Conservation (phyloP, 495 filamentous ascomycete genomes). For the Penicillium bovifimosum region DNA sequence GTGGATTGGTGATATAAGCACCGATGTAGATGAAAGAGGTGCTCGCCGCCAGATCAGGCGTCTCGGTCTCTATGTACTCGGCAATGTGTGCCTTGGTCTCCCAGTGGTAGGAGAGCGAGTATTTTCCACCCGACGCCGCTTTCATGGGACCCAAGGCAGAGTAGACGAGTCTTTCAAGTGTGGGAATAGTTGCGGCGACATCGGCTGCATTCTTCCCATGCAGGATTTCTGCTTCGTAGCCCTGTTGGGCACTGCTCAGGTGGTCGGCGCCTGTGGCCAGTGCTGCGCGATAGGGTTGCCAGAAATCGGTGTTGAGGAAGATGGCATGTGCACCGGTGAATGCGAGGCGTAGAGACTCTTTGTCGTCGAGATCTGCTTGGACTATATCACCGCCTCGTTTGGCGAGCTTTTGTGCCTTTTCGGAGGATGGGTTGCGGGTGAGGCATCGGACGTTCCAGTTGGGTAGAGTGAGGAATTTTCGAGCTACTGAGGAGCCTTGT, state of each 20-base stretch:
- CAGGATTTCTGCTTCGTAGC: constrained; percentile 42
- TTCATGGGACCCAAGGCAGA: constrained; percentile 32
- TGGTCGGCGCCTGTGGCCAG: constrained; percentile 9
- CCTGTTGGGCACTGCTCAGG: constrained; percentile 32
- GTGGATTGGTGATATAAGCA: constrained; percentile 28
- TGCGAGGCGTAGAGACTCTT: constrained; percentile 36
- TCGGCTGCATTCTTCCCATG: constrained; percentile 47
- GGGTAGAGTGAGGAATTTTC: constrained; percentile 29
- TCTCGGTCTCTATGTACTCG: constrained; percentile 30
- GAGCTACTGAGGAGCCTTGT: constrained; percentile 48
- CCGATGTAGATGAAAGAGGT: constrained; percentile 30
- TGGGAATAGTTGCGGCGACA: constrained; percentile 39
- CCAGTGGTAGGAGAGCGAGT: constrained; percentile 30
- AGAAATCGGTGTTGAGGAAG: constrained; percentile 53
- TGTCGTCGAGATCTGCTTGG: constrained; percentile 40
- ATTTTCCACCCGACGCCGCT: constrained; percentile 33
- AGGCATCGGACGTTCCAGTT: constrained; percentile 39
- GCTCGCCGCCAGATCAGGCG: constrained; percentile 21
- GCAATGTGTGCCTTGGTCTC: constrained; percentile 36
- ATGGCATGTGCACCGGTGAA: constrained; percentile 45
- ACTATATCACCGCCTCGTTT: constrained; percentile 45
- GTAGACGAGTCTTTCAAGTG: constrained; percentile 45
- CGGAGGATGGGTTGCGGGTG: constrained; percentile 38
- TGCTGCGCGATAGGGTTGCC: constrained; percentile 20
- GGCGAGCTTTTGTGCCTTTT: constrained; percentile 32